These are phyloP conservation scores for Apiosordaria backusii DNA, from an alignment of 495 filamentous ascomycete species.

Conservation along the genomic window DNA sequence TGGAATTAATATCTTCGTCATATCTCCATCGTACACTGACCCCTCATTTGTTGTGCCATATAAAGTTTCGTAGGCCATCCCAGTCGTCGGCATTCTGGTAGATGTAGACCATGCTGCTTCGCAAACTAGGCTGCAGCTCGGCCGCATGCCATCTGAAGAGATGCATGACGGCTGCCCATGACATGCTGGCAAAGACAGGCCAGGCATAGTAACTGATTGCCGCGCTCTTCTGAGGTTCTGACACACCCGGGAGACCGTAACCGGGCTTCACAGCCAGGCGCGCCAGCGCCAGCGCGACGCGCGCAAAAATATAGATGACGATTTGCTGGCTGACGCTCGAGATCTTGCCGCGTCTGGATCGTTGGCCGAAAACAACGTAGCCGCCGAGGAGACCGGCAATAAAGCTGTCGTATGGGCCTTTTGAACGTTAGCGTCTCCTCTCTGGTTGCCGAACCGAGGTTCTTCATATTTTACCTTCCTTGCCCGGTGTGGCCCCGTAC, in stretches of 20 bases:
- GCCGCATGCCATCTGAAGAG: constrained; percentile 89
- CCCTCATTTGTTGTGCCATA: constrained; percentile 75
- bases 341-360: constrained; percentile 55
- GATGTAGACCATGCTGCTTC: constrained; percentile 98
- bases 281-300: constrained; percentile 78
- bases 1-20: constrained; percentile 2
- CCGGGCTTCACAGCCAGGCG: constrained; percentile 72
- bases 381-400: constrained; percentile 88
- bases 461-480: constrained; percentile 43
- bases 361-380: constrained; percentile 85
- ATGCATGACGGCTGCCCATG: constrained; percentile 94
- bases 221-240: constrained; percentile 35
- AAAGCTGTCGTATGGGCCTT: constrained; percentile 74
- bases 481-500: constrained; percentile 55
- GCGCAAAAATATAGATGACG: constrained; percentile 94
- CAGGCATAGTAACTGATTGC: constrained; percentile 67
- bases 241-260: constrained; percentile 43
- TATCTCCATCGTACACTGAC: background rate
- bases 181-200: constrained; percentile 83
- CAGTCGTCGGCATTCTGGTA: constrained; percentile 80
- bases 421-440: background rate
- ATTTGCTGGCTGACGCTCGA: constrained; percentile 93
- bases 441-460: background rate
- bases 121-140: constrained; percentile 80
- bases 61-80: constrained; percentile 73